A percentile compares a stretch with the other conserved stretches of the same genome.
Conservation (phyloP, 2,329 filamentous ascomycete genomes). For the Pseudogymnoascus sp. region DNA sequence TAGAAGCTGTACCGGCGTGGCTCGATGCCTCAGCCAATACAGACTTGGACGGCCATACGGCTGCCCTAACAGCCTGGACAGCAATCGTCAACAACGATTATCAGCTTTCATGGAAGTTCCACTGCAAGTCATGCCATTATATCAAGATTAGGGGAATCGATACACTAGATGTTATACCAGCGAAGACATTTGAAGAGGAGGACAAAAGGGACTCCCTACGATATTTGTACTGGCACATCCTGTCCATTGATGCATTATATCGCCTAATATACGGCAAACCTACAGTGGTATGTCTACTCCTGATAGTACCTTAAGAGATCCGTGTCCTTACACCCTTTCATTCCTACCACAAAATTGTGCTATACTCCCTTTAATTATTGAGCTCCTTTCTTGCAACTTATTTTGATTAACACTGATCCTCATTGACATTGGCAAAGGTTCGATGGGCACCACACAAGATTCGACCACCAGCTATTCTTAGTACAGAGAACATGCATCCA, state of each 20-base stretch:
- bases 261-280: neutral
- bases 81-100: constrained; percentile 1
- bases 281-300: neutral
- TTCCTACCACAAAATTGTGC: neutral
- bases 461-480: neutral
- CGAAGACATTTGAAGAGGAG: neutral
- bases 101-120: constrained; percentile 3
- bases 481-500: neutral
- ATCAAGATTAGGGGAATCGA: neutral
- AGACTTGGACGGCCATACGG: neutral
- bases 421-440: neutral
- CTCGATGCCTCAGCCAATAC: neutral
- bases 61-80: neutral
- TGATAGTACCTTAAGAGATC: neutral
- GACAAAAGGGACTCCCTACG: neutral
- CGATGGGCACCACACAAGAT: neutral
- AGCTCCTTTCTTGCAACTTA: neutral
- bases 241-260: constrained; percentile 4
- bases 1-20: neutral
- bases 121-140: constrained; percentile 1
- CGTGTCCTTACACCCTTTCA: neutral
- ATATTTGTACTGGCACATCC: constrained; percentile 1
- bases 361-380: neutral
- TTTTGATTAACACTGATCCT: neutral
- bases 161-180: neutral